Conservation (phyloP, 2,329 filamentous ascomycete genomes). For the Metarhizium brunneum region DNA sequence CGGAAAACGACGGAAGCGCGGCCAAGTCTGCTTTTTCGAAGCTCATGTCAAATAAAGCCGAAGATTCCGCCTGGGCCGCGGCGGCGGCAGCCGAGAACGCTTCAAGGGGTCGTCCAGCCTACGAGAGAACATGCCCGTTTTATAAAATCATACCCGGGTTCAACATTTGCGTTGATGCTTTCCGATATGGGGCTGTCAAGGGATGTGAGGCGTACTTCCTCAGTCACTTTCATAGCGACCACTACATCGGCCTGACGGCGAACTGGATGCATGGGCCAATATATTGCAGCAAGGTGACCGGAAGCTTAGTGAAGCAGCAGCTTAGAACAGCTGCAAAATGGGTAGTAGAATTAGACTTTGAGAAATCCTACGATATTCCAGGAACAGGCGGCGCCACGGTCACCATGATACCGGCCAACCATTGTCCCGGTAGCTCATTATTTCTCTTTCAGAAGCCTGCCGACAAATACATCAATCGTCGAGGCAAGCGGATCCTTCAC, state of each 20-base stretch:
- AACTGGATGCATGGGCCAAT: slow-evolving; percentile 91
- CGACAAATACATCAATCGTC: slow-evolving; percentile 48
- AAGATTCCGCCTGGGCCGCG: slow-evolving; percentile 81
- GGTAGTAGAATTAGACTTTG: slow-evolving; percentile 79
- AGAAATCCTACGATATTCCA: slow-evolving; percentile 68
- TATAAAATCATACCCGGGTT: slow-evolving; percentile 97
- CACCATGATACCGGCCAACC: slow-evolving; percentile 93
- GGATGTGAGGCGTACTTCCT: slow-evolving; percentile 93
- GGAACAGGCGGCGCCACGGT: slow-evolving; percentile 68
- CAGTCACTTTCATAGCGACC: slow-evolving; percentile 96
- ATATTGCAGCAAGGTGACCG: slow-evolving; percentile 90
- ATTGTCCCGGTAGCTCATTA: slow-evolving; percentile 89
- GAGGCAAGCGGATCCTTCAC: slow-evolving; percentile 73
- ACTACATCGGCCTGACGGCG: slow-evolving; percentile 84
- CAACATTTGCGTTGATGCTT: slow-evolving; percentile 89
- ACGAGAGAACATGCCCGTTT: slow-evolving; percentile 87
- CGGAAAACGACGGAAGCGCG: slow-evolving; percentile 28
- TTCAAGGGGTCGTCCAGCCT: slow-evolving; percentile 75
- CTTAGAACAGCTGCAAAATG: slow-evolving; percentile 78
- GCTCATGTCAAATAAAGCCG: slow-evolving; percentile 85
- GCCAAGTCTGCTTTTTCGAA: slow-evolving; percentile 74
- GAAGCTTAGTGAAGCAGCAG: slow-evolving; percentile 78
- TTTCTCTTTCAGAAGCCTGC: slow-evolving; percentile 82
- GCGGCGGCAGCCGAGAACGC: slow-evolving; percentile 73
- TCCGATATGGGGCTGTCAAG: slow-evolving; percentile 87